Base-by-base conservation (phyloP, 371 early-diverging fungal species). In the Saksenaea vasiformis region DNA sequence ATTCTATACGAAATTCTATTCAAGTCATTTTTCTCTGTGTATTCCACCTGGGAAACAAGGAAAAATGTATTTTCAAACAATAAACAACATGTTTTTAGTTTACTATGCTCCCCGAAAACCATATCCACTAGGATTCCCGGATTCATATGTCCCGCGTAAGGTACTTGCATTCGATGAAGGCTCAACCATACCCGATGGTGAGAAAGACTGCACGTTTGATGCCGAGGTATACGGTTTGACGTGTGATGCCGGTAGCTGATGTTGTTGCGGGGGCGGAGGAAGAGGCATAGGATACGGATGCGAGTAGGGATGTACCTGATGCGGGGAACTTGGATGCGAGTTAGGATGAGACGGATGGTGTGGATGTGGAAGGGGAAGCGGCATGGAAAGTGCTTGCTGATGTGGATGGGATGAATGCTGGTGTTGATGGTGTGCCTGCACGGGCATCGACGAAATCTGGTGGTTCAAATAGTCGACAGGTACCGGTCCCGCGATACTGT, bases 111-210 rank as follows among this genome's bases (percentile, higher is more conserved):
- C 38, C 36, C 36, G 35, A 38, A 56, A 56, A 37, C 38, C 19
- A n/a, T 56, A 56, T 9, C 57, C 57, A 34, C 38, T 36, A 10
- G 35, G 57, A 35, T 56, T 35, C 19, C 15, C 38, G 38, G 57
- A 38, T 37, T 56, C 57, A 38, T 36, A 56, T 13, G 17, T 38
- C 19, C 57, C 57, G 10, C 26, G 57, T 37, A 38, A 34, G 38
- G 57, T 36, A 38, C 37, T 38, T 56, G 57, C 57, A 56, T 22
- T 47, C 51, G 51, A 47, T 47, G 57, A 38, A n/a, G 53, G 15
- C 17, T 71, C 71, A 55, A 68, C 66, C 66, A 72, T 69, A 66
- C 72, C 72, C 27, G 72, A 69, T 69, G 72, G 69, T 62, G 71
- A 57, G 64, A 60, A 71, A 22, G 64, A 54, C 59, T 64, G 54